phyloP scores from a whole-genome alignment of 306 rosid genomes.

The Alnus rubra region DNA sequence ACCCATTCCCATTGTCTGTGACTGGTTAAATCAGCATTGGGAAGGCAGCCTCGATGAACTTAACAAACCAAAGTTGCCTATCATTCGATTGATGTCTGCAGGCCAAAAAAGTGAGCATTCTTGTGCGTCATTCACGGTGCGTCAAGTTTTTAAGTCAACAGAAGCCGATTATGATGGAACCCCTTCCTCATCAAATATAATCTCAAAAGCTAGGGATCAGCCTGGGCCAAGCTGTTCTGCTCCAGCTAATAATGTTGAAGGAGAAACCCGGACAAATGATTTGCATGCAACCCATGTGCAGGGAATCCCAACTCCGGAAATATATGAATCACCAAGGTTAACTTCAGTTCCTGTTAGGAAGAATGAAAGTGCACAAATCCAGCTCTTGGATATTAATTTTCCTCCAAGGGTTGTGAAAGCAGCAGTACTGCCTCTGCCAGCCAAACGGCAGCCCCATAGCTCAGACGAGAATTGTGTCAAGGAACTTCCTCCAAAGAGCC shows the following conservation, averaged over 20 bases:
- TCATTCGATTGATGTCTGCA: slow-evolving; percentile 83
- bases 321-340: slow-evolving; percentile 87
- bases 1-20: slow-evolving; percentile 85
- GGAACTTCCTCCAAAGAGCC: slow-evolving; percentile 47
- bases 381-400: slow-evolving; percentile 90
- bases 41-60: slow-evolving; percentile 97
- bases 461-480: slow-evolving; percentile 43
- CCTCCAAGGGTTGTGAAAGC: slow-evolving; percentile 67
- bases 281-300: slow-evolving; percentile 59
- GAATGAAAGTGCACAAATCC: slow-evolving; percentile 53
- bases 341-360: slow-evolving; percentile 65
- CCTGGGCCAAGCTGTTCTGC: slow-evolving; percentile 59
- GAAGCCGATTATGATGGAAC: slow-evolving; percentile 69
- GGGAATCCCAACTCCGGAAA: slow-evolving; percentile 97
- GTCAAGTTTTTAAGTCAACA: slow-evolving; percentile 81
- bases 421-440: slow-evolving; percentile 36
- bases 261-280: slow-evolving; percentile 48
- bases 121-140: slow-evolving; percentile 75
- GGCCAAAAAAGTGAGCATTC: slow-evolving; percentile 91
- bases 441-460: slow-evolving; percentile 36
- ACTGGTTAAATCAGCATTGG: slow-evolving; percentile 99
- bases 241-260: slow-evolving; percentile 54
- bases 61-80: slow-evolving; percentile 87
- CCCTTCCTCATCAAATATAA: slow-evolving; percentile 67
- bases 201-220: slow-evolving; percentile 51